Percentiles rank a stretch among this genome's conserved stretches.
Evolutionary conservation across 176 grass and related monocot genomes (phyloP).

Genomic region (Eremochloa ophiuroides): DNA sequence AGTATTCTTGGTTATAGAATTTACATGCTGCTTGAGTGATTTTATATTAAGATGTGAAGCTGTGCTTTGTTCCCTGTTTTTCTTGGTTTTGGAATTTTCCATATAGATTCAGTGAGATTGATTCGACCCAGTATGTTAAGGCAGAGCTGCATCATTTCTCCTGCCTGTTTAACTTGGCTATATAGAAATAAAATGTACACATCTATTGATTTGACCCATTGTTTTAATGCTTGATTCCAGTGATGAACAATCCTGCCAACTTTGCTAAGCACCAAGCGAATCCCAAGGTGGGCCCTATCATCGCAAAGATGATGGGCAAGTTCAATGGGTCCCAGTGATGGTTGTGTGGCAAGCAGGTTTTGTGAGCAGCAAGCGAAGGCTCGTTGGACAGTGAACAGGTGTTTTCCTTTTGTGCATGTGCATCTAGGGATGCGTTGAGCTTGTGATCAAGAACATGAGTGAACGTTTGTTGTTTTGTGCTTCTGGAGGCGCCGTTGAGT

Average conservation of each 20-base stretch:
- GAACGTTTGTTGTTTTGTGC: not conserved
- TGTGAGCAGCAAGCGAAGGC: constrained; percentile 7
- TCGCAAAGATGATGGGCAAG: constrained; percentile 95
- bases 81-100: not conserved
- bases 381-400: not conserved
- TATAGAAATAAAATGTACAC: not conserved
- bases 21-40: not conserved
- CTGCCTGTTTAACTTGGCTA: not conserved
- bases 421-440: not conserved
- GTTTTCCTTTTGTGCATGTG: constrained; percentile 14
- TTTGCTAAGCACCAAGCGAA: constrained; percentile 83
- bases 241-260: constrained; percentile 92
- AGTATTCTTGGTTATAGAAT: not conserved
- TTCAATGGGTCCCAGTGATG: constrained; percentile 45
- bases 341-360: not conserved
- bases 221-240: constrained; percentile 43
- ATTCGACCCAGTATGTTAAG: not conserved
- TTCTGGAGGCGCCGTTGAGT: not conserved
- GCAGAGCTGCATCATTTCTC: not conserved
- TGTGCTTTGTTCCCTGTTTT: not conserved
- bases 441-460: not conserved
- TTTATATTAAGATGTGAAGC: not conserved
- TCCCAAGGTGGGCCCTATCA: constrained; percentile 87
- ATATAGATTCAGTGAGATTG: too few species aligned
- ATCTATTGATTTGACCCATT: not conserved